These are phyloP conservation scores for Davidsoniella virescens DNA, from an alignment of 2,329 filamentous ascomycete species.

Conservation along the genomic window DNA sequence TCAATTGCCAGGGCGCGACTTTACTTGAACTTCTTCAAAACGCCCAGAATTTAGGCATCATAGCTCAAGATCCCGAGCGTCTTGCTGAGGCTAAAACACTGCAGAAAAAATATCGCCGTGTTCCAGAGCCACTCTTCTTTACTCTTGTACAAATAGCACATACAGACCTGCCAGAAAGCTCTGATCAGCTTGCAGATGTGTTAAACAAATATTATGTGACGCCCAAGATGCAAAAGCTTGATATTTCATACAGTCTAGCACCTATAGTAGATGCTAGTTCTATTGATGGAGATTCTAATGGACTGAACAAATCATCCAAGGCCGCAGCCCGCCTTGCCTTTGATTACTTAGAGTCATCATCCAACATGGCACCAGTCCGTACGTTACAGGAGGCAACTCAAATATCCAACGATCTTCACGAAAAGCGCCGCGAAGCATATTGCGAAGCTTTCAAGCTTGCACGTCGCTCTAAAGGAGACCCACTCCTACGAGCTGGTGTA, in stretches of 20 bases:
- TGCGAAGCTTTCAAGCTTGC: slow-evolving; percentile 26
- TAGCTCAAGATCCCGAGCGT: slow-evolving; percentile 19
- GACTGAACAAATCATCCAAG: not conserved
- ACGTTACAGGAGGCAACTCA: not conserved
- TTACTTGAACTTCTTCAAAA: slow-evolving; percentile 28
- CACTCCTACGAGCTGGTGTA: slow-evolving; percentile 58
- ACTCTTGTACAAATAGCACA: slow-evolving; percentile 27
- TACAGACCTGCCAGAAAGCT: slow-evolving; percentile 19
- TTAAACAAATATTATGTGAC: slow-evolving; percentile 28
- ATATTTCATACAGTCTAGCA: slow-evolving; percentile 24
- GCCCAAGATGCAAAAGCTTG: slow-evolving; percentile 21
- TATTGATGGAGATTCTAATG: not conserved
- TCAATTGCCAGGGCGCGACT: slow-evolving; percentile 24
- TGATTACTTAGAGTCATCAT: not conserved
- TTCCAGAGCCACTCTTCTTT: slow-evolving; percentile 28
- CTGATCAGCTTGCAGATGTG: slow-evolving; percentile 26
- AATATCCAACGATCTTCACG: not conserved
- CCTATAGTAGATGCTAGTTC: slow-evolving; percentile 19
- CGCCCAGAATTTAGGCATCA: slow-evolving; percentile 24
- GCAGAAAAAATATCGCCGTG: slow-evolving; percentile 23
- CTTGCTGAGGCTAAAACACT: slow-evolving; percentile 21
- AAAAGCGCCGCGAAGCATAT: slow-evolving; percentile 13
- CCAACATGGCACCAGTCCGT: not conserved
- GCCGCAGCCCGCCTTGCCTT: not conserved
- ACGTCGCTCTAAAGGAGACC: slow-evolving; percentile 46